phyloP scores from a whole-genome alignment of 768 basidiomycete genomes.

The Tephrocybe sp. region DNA sequence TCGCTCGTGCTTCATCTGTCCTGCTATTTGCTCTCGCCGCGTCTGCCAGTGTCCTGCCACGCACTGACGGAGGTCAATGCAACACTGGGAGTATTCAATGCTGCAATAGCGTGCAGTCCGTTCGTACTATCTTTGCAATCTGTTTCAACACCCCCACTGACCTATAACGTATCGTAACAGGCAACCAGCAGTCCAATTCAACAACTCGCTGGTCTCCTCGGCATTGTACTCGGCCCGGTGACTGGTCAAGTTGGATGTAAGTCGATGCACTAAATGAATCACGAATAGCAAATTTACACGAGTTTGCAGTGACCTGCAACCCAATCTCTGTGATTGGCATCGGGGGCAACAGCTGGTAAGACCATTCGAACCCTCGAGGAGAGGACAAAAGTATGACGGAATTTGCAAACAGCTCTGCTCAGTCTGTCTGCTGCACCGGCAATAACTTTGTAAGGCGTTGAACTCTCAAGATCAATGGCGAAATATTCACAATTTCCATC shows the following conservation, averaged over 20 bases:
- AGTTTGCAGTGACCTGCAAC: constrained; percentile 12
- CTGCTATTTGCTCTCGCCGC: constrained; percentile 9
- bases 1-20: constrained; percentile 11
- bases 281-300: no score
- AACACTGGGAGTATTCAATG: constrained; percentile 17
- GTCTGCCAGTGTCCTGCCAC: constrained; percentile 12
- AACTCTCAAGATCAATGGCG: not conserved
- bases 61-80: constrained; percentile 11
- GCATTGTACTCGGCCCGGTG: constrained; percentile 2
- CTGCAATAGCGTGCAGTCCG: constrained; percentile 17
- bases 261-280: not conserved
- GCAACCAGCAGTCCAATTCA: not conserved
- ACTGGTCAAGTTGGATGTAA: constrained; percentile 16
- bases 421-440: constrained; percentile 20
- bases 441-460: constrained; percentile 16
- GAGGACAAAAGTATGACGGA: not conserved
- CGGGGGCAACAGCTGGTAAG: constrained; percentile 16
- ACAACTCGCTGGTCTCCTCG: constrained; percentile 5
- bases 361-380: not conserved
- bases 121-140: not conserved
- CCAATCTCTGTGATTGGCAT: constrained; percentile 10
- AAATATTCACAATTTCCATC: not conserved
- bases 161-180: no score
- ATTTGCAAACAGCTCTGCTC: constrained; percentile 4
- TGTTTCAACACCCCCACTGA: no score